phyloP scores from a whole-genome alignment of 2,329 filamentous ascomycete genomes.

The Exophiala bonariae region DNA sequence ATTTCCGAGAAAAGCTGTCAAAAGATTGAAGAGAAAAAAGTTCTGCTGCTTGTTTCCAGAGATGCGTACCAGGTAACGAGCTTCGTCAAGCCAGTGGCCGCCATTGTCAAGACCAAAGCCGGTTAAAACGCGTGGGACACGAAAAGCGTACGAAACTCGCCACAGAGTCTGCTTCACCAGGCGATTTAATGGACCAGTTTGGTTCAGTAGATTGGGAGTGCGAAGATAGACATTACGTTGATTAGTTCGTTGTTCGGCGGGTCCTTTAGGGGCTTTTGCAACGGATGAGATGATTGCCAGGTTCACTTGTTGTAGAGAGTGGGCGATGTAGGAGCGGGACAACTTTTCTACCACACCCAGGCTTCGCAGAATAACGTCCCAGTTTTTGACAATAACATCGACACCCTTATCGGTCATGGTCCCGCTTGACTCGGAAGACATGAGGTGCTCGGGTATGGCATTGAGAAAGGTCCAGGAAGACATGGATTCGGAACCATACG shows the following conservation, averaged over 20 bases:
- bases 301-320: constrained; percentile 51
- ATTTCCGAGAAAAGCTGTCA: constrained; percentile 61
- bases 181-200: constrained; percentile 40
- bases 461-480: constrained; percentile 29
- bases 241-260: constrained; percentile 50
- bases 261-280: constrained; percentile 45
- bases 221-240: constrained; percentile 49
- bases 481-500: constrained; percentile 26
- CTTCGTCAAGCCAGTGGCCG: constrained; percentile 63
- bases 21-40: constrained; percentile 59
- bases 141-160: constrained; percentile 55
- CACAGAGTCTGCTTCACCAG: constrained; percentile 49
- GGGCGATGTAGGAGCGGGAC: constrained; percentile 53
- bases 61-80: constrained; percentile 56
- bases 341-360: constrained; percentile 54
- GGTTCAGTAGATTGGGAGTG: constrained; percentile 49
- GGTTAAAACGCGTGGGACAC: constrained; percentile 57
- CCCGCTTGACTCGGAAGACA: constrained; percentile 13
- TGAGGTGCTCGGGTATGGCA: constrained; percentile 27
- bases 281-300: constrained; percentile 30
- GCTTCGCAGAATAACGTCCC: constrained; percentile 59
- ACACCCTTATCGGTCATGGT: constrained; percentile 50
- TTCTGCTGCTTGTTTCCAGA: constrained; percentile 58
- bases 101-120: constrained; percentile 52
- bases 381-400: constrained; percentile 57